Evolutionary conservation across 176 grass and related monocot species (phyloP), one percentile per base, ranked within the genome.

Genomic region (Oryza meridionalis): DNA sequence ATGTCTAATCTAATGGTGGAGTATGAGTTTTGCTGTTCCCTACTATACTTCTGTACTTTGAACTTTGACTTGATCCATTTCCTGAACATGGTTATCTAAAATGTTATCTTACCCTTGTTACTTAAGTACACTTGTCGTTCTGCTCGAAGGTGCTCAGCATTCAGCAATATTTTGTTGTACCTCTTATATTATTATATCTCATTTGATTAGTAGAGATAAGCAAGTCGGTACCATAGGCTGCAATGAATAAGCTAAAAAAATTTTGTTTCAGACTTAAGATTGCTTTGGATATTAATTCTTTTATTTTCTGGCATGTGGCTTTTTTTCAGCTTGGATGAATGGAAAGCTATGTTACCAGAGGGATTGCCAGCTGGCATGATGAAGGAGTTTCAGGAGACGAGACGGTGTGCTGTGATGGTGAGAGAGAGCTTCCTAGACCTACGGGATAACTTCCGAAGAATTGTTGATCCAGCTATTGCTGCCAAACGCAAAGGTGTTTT

Each of bases 401-500:
- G 96, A 69, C 82, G 96, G 26, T 98, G 96, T 7, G 93, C 96
- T 32, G 93, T 98, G 67, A 95, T 98, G 96, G 93, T 98, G 77
- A 95, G 96, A 59, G 83, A 95, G 81, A 92, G 81, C 83, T 98
- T 98, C 67, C 70, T 98, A 49, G 96, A 98, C 13, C 87, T 98
- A 40, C 85, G 93, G 40, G 96, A 98, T 88, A 98, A 98, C 64
- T 98, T 90, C 83, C 90, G 89, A 81, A 90, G 91, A 45, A 93
- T 98, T 69, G 93, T 87, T 72, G 96, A 98, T 73, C 93, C 93
- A 0, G 51, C 89, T 70, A 77, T 94, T 72, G 87, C 87, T 38
- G 79, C 85, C 53, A 90, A 84, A 33, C 32, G 46, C 78, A 98
- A 95, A 95, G 91, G 96, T 98, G 74, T 53, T 65, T 68, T 72